A percentile compares a stretch with the other conserved stretches of the same genome.
These are phyloP conservation scores for Penicillium rolfsii DNA, from an alignment of 2,329 filamentous ascomycete species.

Conservation along the genomic window DNA sequence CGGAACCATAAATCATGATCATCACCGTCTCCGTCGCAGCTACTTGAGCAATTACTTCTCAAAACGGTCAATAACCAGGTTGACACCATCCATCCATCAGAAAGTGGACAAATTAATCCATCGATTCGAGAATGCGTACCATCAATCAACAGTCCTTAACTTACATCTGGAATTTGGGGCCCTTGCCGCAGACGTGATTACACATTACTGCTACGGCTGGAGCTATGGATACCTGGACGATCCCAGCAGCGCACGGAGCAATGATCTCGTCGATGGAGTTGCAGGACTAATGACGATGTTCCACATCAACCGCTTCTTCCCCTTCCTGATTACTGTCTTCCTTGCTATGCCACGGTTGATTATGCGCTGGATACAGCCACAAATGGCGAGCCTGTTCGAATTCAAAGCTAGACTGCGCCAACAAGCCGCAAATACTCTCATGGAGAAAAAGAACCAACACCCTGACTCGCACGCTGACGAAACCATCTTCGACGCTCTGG, in stretches of 20 bases:
- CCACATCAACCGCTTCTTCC: slow-evolving; percentile 35
- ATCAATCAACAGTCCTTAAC: slow-evolving; percentile 21
- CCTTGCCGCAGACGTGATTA: slow-evolving; percentile 44
- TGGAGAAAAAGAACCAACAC: slow-evolving; percentile 10
- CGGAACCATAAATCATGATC: slow-evolving; percentile 44
- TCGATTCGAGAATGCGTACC: slow-evolving; percentile 29
- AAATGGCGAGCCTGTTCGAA: slow-evolving; percentile 27
- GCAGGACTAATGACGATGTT: slow-evolving; percentile 32
- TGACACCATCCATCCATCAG: slow-evolving; percentile 45
- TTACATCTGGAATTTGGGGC: slow-evolving; percentile 34
- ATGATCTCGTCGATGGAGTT: slow-evolving; percentile 30
- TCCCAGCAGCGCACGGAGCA: slow-evolving; percentile 29
- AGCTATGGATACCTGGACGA: slow-evolving; percentile 37
- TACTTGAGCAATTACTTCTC: slow-evolving; percentile 53
- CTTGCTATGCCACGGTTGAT: slow-evolving; percentile 27
- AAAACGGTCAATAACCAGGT: slow-evolving; percentile 39
- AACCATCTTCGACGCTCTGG: slow-evolving; percentile 37
- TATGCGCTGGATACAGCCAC: slow-evolving; percentile 26
- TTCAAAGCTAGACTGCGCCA: slow-evolving; percentile 24
- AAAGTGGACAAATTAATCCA: slow-evolving; percentile 38
- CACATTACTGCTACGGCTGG: slow-evolving; percentile 44
- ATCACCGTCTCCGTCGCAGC: slow-evolving; percentile 48
- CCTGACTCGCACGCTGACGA: background rate
- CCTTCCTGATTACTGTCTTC: slow-evolving; percentile 33
- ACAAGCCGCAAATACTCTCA: slow-evolving; percentile 21